A percentile compares a stretch with the other conserved stretches of the same genome.
Evolutionary conservation across 192 early-diverging fungal genomes (phyloP).

Genomic region (Dispira simplex): DNA sequence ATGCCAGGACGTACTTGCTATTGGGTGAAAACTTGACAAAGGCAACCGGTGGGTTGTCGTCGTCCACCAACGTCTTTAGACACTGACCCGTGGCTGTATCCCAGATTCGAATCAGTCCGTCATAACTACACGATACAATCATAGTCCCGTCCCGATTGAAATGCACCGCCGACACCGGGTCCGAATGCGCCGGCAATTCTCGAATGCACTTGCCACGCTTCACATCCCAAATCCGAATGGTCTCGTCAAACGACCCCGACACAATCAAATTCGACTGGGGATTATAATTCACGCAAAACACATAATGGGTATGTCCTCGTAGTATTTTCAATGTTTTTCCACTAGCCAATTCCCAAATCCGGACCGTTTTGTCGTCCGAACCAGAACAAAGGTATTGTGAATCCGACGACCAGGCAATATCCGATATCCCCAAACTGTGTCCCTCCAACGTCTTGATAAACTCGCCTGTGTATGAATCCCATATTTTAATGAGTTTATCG

Average conservation of each 20-base stretch:
- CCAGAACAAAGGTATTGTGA: conserved; percentile 77
- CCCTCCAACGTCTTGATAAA: conserved; percentile 77
- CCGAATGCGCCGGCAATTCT: conserved; percentile 84
- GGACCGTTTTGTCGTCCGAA: conserved; percentile 89
- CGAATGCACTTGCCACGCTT: conserved; percentile 84
- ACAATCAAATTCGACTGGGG: conserved; percentile 87
- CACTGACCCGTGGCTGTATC: conserved; percentile 96
- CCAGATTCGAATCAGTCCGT: conserved; percentile 98
- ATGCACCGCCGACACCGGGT: conserved; percentile 87
- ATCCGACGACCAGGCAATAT: conserved; percentile 91
- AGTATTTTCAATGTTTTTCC: conserved; percentile 56
- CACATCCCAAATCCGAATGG: conserved; percentile 93
- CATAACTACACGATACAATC: conserved; percentile 87
- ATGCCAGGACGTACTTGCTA: conserved; percentile 93
- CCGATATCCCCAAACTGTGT: conserved; percentile 85
- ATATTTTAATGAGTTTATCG: conserved; percentile 90
- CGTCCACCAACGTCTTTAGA: conserved; percentile 91
- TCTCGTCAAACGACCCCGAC: conserved; percentile 96
- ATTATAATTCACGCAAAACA: conserved; percentile 96
- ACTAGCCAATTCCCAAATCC: conserved; percentile 65
- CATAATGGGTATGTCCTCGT: conserved; percentile 89
- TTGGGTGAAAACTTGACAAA: conserved; percentile 99
- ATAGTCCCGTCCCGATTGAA: conserved; percentile 96
- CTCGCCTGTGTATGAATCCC: conserved; percentile 75
- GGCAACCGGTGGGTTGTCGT: conserved; percentile 89